Evolutionary conservation across 1,284 basidiomycete species (phyloP), one percentile per base, ranked within the genome.

Genomic region (Cystobasidiaceae sp.): DNA sequence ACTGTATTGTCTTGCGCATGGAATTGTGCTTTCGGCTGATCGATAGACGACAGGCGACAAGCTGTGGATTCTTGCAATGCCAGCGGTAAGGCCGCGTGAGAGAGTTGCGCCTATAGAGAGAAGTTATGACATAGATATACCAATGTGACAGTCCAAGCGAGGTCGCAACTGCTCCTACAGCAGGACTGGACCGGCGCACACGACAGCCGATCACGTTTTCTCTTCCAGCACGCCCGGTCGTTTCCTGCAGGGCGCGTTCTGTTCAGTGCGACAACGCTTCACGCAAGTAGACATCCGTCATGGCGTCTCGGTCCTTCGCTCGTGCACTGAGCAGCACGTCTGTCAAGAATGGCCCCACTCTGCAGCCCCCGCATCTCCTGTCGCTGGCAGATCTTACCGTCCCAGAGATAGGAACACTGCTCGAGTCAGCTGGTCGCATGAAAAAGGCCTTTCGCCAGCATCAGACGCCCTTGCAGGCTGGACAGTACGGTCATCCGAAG

Each of bases 341-440:
- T 19, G 1, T 41, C 5, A 46, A 23, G 41, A 23, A 39, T 19
- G 51, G n/a, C 27, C 28, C 61, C 15, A 52, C 43, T 11, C 27
- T 23, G 8, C 55, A 43, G 27, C 76, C 77, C 15, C 87, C 87
- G 1, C 88, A 88, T 75, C 79, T 93, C 0, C 84, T 93, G 83
- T 88, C 88, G 7, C 80, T 93, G 68, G 91, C 90, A 9, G 90
- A 93, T 80, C 82, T 93, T 23, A 81, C 81, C 33, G 83, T 82
- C 7, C 80, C 81, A 0, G 87, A 93, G 74, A 89, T 93, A 50
- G 69, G 70, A 37, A 62, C 56, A 8, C 67, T 74, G 43, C 69
- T 74, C 64, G 63, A 70, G 56, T 71, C 71, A 8, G 73, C 78
- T 2, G 70, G 75, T 63, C 64, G 72, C 6, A 74, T 78, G 69